Evolutionary conservation across 805 yeast genomes (phyloP).

Genomic region (Pichia insulana): DNA sequence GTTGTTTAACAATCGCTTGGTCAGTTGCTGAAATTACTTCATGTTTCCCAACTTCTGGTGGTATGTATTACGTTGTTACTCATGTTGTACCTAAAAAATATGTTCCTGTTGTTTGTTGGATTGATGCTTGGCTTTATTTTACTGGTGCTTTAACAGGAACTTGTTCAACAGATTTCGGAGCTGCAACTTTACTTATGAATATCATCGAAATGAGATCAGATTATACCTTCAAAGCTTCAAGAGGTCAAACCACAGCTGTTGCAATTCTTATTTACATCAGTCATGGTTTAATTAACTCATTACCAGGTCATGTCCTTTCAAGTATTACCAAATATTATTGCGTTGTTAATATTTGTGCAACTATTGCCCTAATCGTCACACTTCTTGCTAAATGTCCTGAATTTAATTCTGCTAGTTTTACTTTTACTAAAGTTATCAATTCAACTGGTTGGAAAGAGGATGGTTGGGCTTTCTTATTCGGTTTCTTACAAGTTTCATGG

Average conservation of each 20-base stretch:
- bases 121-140: slow-evolving; percentile 46
- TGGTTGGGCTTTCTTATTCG: slow-evolving; percentile 51
- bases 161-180: slow-evolving; percentile 45
- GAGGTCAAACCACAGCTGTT: slow-evolving; percentile 40
- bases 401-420: slow-evolving; percentile 35
- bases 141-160: slow-evolving; percentile 41
- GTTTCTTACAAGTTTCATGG: slow-evolving; percentile 53
- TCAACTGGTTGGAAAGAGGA: slow-evolving; percentile 41
- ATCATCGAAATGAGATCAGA: slow-evolving; percentile 34
- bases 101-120: slow-evolving; percentile 45
- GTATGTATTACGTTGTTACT: slow-evolving; percentile 39
- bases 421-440: slow-evolving; percentile 40
- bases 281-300: slow-evolving; percentile 43
- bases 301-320: slow-evolving; percentile 42
- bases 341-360: slow-evolving; percentile 38
- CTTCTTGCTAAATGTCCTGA: slow-evolving; percentile 46
- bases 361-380: slow-evolving; percentile 43
- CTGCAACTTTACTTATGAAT: slow-evolving; percentile 39
- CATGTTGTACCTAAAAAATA: slow-evolving; percentile 40
- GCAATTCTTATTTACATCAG: slow-evolving; percentile 40
- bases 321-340: slow-evolving; percentile 44
- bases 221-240: slow-evolving; percentile 33
- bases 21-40: slow-evolving; percentile 43
- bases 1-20: slow-evolving; percentile 46
- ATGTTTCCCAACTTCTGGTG: slow-evolving; percentile 46